These are phyloP conservation scores for Fusarium cyanostomum DNA, from an alignment of 2,329 filamentous ascomycete genomes.

Conservation along the genomic window DNA sequence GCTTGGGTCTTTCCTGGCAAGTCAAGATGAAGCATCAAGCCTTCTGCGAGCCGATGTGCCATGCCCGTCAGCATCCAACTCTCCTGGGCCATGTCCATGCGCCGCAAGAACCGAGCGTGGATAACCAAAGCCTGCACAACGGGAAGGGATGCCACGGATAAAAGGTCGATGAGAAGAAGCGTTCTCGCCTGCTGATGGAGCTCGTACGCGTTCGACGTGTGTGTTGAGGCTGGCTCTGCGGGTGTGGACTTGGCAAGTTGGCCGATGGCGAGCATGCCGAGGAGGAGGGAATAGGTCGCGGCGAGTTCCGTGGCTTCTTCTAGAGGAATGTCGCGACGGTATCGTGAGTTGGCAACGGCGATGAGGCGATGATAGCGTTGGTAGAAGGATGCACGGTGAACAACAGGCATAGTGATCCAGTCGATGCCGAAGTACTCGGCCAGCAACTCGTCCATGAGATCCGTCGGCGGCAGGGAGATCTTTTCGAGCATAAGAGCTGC, in stretches of 20 bases:
- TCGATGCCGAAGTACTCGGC: slow-evolving; percentile 40
- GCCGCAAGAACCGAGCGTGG: slow-evolving; percentile 38
- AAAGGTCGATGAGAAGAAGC: slow-evolving; percentile 36
- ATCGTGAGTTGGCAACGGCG: slow-evolving; percentile 42
- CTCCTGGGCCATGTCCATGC: slow-evolving; percentile 31
- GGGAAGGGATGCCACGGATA: slow-evolving; percentile 31
- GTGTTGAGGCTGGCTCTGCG: slow-evolving; percentile 8
- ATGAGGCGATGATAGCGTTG: slow-evolving; percentile 42
- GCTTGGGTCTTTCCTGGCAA: slow-evolving; percentile 34
- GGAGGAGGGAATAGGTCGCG: slow-evolving; percentile 35
- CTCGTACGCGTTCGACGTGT: slow-evolving; percentile 28
- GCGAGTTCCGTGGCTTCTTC: slow-evolving; percentile 41
- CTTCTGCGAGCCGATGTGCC: slow-evolving; percentile 39
- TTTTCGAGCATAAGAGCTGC: slow-evolving; percentile 43
- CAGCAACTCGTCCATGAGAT: slow-evolving; percentile 42
- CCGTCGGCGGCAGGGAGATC: slow-evolving; percentile 37
- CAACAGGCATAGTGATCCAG: slow-evolving; percentile 39
- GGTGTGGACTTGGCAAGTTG: slow-evolving; percentile 29
- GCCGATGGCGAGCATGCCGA: slow-evolving; percentile 42
- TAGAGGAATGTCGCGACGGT: slow-evolving; percentile 41
- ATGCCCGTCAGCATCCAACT: slow-evolving; percentile 40
- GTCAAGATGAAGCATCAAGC: slow-evolving; percentile 37
- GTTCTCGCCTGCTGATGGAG: slow-evolving; percentile 39
- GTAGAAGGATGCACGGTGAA: slow-evolving; percentile 38
- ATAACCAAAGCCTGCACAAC: slow-evolving; percentile 41